These are phyloP conservation scores for Heliamphora exappendiculata DNA, from an alignment of 148 eudicot species.

Conservation along the genomic window DNA sequence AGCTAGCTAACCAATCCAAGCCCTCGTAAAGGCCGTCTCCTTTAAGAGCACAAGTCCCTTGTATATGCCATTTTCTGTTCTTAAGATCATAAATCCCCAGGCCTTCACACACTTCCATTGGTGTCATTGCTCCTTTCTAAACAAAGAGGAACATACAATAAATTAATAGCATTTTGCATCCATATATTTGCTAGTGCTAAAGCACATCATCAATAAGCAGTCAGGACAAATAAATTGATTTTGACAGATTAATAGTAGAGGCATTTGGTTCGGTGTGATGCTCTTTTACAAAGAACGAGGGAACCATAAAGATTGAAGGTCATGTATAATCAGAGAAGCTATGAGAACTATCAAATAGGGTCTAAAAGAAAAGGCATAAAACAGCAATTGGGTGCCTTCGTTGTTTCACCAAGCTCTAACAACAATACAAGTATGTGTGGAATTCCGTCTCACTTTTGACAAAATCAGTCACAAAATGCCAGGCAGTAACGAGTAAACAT, in stretches of 20 bases:
- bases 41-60: constrained; percentile 89
- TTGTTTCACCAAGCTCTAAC: background rate
- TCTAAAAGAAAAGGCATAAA: background rate
- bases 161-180: background rate
- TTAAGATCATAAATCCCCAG: constrained; percentile 79
- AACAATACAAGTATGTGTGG: background rate
- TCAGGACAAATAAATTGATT: background rate
- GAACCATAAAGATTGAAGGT: background rate
- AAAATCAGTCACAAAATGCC: background rate
- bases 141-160: background rate
- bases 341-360: background rate
- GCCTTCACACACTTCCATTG: constrained; percentile 94
- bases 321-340: background rate
- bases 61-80: constrained; percentile 98
- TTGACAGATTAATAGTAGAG: background rate
- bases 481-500: background rate
- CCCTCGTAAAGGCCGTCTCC: constrained; percentile 99
- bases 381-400: background rate
- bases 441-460: background rate
- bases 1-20: constrained; percentile 88
- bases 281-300: background rate
- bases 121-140: constrained; percentile 97
- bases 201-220: background rate
- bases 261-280: background rate
- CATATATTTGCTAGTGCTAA: background rate